Conservation (phyloP, 1,284 basidiomycete species). For the Phellopilus nigrolimitatus region DNA sequence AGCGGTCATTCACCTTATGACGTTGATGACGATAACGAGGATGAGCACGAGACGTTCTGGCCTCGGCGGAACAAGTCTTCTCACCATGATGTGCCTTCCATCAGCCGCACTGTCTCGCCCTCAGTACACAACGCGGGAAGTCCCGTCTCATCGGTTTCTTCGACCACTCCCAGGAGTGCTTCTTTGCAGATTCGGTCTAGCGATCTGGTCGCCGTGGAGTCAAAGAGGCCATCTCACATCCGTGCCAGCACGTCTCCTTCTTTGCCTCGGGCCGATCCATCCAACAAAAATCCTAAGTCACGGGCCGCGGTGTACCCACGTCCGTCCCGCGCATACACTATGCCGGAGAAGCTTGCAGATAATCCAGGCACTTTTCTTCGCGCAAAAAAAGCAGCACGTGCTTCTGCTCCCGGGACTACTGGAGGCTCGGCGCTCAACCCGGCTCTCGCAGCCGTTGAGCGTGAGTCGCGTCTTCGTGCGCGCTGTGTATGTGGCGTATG, state of each 20-base stretch:
- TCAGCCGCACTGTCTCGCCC: background rate
- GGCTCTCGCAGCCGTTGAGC: slow-evolving; percentile 14
- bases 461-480: slow-evolving; percentile 15
- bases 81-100: background rate
- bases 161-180: background rate
- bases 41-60: slow-evolving; percentile 11
- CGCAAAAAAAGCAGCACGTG: background rate
- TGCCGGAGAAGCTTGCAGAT: background rate
- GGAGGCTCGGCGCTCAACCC: slow-evolving; percentile 5
- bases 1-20: slow-evolving; percentile 1
- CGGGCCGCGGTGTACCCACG: background rate
- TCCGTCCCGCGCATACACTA: background rate
- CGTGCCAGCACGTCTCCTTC: slow-evolving; percentile 8
- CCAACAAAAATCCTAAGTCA: background rate
- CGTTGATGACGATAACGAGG: slow-evolving; percentile 5
- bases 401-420: background rate
- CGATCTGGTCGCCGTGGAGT: background rate
- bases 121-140: background rate
- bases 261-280: background rate
- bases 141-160: background rate
- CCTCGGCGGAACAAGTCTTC: slow-evolving; percentile 1
- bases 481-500: slow-evolving; percentile 16
- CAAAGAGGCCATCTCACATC: background rate
- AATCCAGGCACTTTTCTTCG: background rate
- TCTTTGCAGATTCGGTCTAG: background rate